These are phyloP conservation scores for Remersonia thermophila DNA, from an alignment of 2,329 filamentous ascomycete genomes.

Conservation along the genomic window DNA sequence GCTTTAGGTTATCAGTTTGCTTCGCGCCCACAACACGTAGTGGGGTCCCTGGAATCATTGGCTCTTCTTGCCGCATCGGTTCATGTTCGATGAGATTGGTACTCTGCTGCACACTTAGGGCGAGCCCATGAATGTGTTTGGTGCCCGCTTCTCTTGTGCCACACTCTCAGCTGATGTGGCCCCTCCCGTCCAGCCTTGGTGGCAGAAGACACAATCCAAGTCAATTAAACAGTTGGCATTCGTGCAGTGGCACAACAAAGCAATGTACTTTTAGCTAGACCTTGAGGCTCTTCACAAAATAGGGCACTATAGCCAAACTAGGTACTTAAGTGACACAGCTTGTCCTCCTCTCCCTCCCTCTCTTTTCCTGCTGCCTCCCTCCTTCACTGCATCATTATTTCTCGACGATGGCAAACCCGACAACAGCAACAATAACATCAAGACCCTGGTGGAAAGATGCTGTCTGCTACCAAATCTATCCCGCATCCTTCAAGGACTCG, in stretches of 20 bases:
- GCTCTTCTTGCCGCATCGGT: neutral
- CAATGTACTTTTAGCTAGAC: no score
- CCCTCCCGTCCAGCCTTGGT: neutral
- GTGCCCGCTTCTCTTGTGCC: constrained; percentile 3
- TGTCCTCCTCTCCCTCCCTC: no score
- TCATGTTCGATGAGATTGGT: neutral
- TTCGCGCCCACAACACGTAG: no score
- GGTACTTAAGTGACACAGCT: no score
- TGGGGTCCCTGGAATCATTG: constrained; percentile 2
- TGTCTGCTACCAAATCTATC: constrained; percentile 45
- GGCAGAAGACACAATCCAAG: neutral
- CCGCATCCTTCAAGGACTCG: constrained; percentile 41
- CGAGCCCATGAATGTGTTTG: neutral
- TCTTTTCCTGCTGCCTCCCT: neutral
- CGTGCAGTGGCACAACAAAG: no score
- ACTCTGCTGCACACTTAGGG: neutral
- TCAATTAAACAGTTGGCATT: no score
- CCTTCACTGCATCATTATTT: neutral
- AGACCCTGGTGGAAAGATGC: constrained; percentile 42
- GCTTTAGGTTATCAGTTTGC: no score
- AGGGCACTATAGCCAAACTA: no score
- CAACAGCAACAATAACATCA: neutral
- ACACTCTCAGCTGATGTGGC: no score
- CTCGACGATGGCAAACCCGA: constrained; percentile 3
- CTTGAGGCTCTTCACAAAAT: no score